Percentiles rank a stretch among this genome's conserved stretches.
Conservation (phyloP, 768 basidiomycete species). For the Suillus tomentosus region DNA sequence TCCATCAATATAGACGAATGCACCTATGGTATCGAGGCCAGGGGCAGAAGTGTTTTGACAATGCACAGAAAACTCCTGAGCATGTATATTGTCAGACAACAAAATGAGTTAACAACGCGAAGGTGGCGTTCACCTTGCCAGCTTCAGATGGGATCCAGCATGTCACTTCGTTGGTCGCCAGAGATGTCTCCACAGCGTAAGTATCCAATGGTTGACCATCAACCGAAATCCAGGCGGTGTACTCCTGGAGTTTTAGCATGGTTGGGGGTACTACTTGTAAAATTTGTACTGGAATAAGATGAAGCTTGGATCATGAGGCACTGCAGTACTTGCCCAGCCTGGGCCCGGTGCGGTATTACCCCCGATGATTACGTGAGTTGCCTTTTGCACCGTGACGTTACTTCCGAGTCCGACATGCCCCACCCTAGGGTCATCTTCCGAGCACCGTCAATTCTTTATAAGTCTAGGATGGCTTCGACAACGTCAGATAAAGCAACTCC, state of each 20-base stretch:
- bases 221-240: constrained; percentile 33
- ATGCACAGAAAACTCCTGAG: constrained; percentile 30
- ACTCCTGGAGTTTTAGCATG: constrained; percentile 25
- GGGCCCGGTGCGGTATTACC: not conserved
- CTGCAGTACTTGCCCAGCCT: not conserved
- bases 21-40: not conserved
- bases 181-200: constrained; percentile 25
- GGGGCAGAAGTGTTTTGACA: constrained; percentile 4
- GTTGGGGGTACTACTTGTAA: not conserved
- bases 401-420: not conserved
- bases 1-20: constrained; percentile 24
- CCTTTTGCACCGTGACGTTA: not conserved
- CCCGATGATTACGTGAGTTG: constrained; percentile 23
- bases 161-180: constrained; percentile 20
- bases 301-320: constrained; percentile 5
- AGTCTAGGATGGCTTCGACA: constrained; percentile 23
- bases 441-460: constrained; percentile 12
- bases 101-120: not conserved
- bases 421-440: constrained; percentile 6
- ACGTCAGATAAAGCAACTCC: constrained; percentile 23
- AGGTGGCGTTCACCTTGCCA: constrained; percentile 23
- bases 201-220: constrained; percentile 29
- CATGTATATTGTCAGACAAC: not conserved
- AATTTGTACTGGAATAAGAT: not conserved
- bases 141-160: constrained; percentile 33